Evolutionary conservation across 2,329 filamentous ascomycete species (phyloP).

Genomic region (Colletotrichum orchidophilum): DNA sequence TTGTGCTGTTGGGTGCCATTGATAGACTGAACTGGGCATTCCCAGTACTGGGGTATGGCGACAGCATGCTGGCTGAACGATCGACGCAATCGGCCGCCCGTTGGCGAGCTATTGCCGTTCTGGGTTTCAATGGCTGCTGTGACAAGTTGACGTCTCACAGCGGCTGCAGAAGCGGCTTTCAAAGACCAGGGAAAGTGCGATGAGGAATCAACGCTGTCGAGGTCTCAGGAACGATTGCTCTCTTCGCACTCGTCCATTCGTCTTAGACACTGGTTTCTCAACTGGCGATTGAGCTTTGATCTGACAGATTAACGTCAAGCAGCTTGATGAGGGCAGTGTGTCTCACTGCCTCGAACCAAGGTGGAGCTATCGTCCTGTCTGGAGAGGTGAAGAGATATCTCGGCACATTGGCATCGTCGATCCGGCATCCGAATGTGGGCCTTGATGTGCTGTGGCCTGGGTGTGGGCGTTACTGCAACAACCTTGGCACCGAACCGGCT

Average conservation of each 20-base stretch:
- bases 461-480: background rate
- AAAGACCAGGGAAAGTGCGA: background rate
- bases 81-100: conserved; percentile 32
- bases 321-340: background rate
- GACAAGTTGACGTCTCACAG: conserved; percentile 11
- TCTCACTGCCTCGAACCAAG: background rate
- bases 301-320: background rate
- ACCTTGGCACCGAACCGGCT: background rate
- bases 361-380: background rate
- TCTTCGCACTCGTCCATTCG: background rate
- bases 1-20: background rate
- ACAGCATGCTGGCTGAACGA: conserved; percentile 25
- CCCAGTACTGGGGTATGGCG: conserved; percentile 5
- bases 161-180: conserved; percentile 11
- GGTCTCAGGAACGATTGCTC: background rate
- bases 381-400: background rate
- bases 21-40: background rate
- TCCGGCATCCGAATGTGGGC: background rate
- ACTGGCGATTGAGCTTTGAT: background rate
- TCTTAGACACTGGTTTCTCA: background rate
- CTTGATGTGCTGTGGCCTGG: background rate
- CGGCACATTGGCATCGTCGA: background rate
- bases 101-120: conserved; percentile 20
- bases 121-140: conserved; percentile 17
- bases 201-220: background rate